Evolutionary conservation across 2,329 filamentous ascomycete genomes (phyloP), one percentile per base, ranked within the genome.

Genomic region (Fusarium hainanense): DNA sequence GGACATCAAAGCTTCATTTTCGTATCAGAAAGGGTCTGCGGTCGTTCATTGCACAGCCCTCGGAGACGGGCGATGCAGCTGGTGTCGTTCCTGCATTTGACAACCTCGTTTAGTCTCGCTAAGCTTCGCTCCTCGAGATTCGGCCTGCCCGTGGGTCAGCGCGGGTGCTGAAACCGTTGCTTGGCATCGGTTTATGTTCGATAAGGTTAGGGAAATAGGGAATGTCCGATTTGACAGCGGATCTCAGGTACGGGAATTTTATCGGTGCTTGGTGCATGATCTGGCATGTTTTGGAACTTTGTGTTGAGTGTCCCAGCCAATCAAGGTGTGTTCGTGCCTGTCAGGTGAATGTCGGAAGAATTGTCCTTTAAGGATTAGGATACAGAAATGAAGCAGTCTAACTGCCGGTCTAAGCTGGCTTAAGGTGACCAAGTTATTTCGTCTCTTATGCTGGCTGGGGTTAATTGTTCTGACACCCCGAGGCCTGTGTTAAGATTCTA

Each of bases 91-190:
- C 48, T 40, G 18, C 21, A 8, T 27, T 9, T 4, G 18, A 14
- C 13, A n/a, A 3, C 21, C 21, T 63, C 59, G 59, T 63, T 63
- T 42, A 63, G 13, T 14, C 23, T 63, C 60, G 60, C 20, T 55
- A 21, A 62, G 44, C 21, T 16, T 62, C 47, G 59, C 32, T 63
- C 34, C 6, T 5, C 12, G 1, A 8, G 1, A 0, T 6, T 11
- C 14, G 23, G 44, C 11, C 23, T 23, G 11, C 2, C 21, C 7
- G 11, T 3, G 20, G 14, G 7, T 41, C 18, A 12, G 10, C 6
- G 18, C 18, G 6, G 18, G 34, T 37, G 32, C 32, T 9, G 4
- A 21, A 6, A 7, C n/a, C 37, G 11, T 23, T n/a, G 1, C 21
- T 23, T 11, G n/a, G 6, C 20, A 48, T 40, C 14, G 18, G 30